Base-by-base conservation (phyloP, 768 basidiomycete genomes). In the Lentinula detonsa region DNA sequence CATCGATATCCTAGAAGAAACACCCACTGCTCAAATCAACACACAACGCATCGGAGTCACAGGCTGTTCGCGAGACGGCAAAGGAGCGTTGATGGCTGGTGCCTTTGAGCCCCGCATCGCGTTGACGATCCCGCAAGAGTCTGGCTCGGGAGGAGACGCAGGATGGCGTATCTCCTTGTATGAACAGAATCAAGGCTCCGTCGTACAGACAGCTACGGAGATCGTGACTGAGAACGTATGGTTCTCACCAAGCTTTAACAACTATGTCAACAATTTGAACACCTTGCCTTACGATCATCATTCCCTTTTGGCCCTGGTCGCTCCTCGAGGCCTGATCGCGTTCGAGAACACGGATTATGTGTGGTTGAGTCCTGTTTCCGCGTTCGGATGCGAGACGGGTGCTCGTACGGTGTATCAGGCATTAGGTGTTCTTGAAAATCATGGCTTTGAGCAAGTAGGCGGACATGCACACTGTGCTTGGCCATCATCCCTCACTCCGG, bases 201-300 rank as follows among this genome's bases (percentile, higher is more conserved):
- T 63, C 53, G 80, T 80, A 2, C 85, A 86, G 70, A 82, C 81
- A 5, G 82, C 83, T 4, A 74, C 76, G 5, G 80, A 86, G 68
- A 86, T 86, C 65, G 78, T 86, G 59, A 71, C 70, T 45, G 84
- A 86, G 73, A 85, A 86, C 68, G 83, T 83, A 35, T 86, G 85
- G 84, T 83, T 85, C 77, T 81, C 80, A 33, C 71, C 76, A 16
- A 68, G 66, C 56, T 85, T 85, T 71, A 71, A 78, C 58, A 71
- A 73, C 59, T 84, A 75, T 70, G 78, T 78, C 6, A 77, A 75
- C 69, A 69, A 72, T 45, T 72, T 84, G 34, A 69, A 70, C 65
- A 67, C 64, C 57, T 78, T 86, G n/a, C 82, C 83, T 10, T 78
- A 78, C 69, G 85, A 86, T 71, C 85, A 86, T 71, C 84, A 86